Conservation (phyloP, 139 green algal species). For the Picochlorum sp. region DNA sequence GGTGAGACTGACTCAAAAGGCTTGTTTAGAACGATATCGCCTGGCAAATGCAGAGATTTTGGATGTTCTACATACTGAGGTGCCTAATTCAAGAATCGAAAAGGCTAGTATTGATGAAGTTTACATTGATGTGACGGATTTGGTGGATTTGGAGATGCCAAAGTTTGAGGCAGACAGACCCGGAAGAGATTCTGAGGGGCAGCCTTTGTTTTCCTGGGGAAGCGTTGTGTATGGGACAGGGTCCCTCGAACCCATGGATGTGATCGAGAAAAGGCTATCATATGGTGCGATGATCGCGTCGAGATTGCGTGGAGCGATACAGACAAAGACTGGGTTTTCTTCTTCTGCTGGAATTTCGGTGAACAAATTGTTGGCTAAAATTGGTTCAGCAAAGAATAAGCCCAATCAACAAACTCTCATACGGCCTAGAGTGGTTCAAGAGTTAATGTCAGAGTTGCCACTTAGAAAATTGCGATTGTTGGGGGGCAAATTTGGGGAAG, state of each 20-base stretch:
- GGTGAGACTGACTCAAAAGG: constrained; percentile 53
- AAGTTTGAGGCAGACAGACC: neutral
- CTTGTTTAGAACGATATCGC: constrained; percentile 53
- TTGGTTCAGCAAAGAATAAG: constrained; percentile 75
- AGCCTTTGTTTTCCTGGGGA: constrained; percentile 33
- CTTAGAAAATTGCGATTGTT: constrained; percentile 78
- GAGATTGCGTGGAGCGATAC: constrained; percentile 45
- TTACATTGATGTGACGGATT: constrained; percentile 76
- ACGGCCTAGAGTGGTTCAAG: constrained; percentile 38
- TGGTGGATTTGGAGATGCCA: constrained; percentile 39
- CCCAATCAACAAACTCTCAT: constrained; percentile 82
- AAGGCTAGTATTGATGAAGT: constrained; percentile 86
- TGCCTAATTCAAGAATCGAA: constrained; percentile 42
- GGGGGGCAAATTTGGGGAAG: constrained; percentile 76
- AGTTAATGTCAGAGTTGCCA: constrained; percentile 64
- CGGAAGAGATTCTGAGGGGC: neutral
- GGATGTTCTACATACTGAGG: constrained; percentile 35
- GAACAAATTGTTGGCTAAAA: constrained; percentile 90
- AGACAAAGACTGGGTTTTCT: constrained; percentile 49
- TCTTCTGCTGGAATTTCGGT: constrained; percentile 47
- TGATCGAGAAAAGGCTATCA: constrained; percentile 56
- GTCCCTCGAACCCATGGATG: constrained; percentile 28
- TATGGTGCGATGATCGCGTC: constrained; percentile 48
- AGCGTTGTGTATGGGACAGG: constrained; percentile 43
- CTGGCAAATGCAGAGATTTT: constrained; percentile 33